phyloP scores from a whole-genome alignment of 345 rosid species.

The Anacardium occidentale region DNA sequence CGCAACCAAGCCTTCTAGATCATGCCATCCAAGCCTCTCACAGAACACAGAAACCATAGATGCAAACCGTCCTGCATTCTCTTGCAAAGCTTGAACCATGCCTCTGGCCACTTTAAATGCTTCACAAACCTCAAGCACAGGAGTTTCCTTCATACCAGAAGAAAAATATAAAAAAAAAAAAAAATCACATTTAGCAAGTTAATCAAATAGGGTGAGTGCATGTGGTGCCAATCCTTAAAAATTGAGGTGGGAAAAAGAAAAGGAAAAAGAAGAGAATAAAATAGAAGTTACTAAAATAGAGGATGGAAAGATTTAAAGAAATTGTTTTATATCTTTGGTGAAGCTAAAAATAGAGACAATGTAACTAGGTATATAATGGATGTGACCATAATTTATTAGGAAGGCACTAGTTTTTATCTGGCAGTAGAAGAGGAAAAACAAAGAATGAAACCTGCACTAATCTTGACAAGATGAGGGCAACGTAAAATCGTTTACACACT shows the following conservation, averaged over 20 bases:
- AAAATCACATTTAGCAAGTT: slow-evolving; percentile 18
- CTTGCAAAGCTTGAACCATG: slow-evolving; percentile 94
- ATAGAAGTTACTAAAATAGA: neutral
- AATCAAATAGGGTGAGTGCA: slow-evolving; percentile 5
- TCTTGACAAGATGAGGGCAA: slow-evolving; percentile 92
- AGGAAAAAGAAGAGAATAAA: neutral
- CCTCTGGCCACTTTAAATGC: slow-evolving; percentile 93
- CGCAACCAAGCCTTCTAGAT: slow-evolving; percentile 82
- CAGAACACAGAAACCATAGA: slow-evolving; percentile 96
- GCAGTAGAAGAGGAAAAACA: slow-evolving; percentile 13
- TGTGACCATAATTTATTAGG: neutral
- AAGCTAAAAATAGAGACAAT: slow-evolving; percentile 2
- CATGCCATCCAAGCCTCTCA: slow-evolving; percentile 98
- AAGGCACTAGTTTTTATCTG: slow-evolving; percentile 8
- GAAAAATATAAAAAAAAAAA: slow-evolving; percentile 4
- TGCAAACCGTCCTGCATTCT: slow-evolving; percentile 97
- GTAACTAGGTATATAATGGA: neutral
- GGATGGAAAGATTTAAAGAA: neutral
- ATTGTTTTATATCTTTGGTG: slow-evolving; percentile 4
- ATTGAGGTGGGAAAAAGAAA: neutral
- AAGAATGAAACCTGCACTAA: slow-evolving; percentile 69
- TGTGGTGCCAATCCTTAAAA: neutral
- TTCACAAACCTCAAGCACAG: slow-evolving; percentile 91
- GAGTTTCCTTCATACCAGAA: slow-evolving; percentile 68
- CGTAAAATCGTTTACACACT: slow-evolving; percentile 92